Percentiles rank a stretch among this genome's conserved stretches.
Conservation (phyloP, 2,329 filamentous ascomycete genomes). For the Tothia fuscella region DNA sequence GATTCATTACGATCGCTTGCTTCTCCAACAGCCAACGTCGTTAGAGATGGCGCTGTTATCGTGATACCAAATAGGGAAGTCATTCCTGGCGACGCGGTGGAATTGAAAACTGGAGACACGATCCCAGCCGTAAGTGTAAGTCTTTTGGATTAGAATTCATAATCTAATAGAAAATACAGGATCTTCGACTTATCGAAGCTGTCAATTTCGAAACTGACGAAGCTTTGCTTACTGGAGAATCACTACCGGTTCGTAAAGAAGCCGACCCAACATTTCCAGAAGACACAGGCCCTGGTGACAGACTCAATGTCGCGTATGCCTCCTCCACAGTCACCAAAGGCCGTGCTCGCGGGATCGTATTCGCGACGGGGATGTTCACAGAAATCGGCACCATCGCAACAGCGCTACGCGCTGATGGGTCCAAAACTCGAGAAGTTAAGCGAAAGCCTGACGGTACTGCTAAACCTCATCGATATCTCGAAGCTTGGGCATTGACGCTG, state of each 20-base stretch:
- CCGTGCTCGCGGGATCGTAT: constrained; percentile 56
- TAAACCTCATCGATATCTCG: constrained; percentile 7
- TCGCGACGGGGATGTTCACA: constrained; percentile 59
- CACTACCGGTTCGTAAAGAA: constrained; percentile 55
- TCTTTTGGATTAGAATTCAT: neutral
- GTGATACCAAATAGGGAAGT: constrained; percentile 26
- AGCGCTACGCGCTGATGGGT: constrained; percentile 21
- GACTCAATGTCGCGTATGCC: constrained; percentile 59
- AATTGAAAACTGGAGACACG: constrained; percentile 16
- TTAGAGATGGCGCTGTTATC: constrained; percentile 24
- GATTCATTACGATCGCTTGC: constrained; percentile 29
- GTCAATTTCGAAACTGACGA: constrained; percentile 70
- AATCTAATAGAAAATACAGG: neutral
- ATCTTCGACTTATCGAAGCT: constrained; percentile 43
- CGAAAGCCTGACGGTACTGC: constrained; percentile 12
- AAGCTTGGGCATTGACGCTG: constrained; percentile 7
- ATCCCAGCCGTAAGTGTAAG: constrained; percentile 7
- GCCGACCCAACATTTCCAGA: constrained; percentile 34
- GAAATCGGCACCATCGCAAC: constrained; percentile 68
- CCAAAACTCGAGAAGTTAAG: constrained; percentile 12
- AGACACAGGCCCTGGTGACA: constrained; percentile 39
- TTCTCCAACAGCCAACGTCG: constrained; percentile 27
- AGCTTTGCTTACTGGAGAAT: constrained; percentile 63
- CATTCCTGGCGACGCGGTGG: constrained; percentile 28
- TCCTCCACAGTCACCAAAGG: constrained; percentile 62